Evolutionary conservation across 805 yeast species (phyloP).

Genomic region (Spathaspora boniae): DNA sequence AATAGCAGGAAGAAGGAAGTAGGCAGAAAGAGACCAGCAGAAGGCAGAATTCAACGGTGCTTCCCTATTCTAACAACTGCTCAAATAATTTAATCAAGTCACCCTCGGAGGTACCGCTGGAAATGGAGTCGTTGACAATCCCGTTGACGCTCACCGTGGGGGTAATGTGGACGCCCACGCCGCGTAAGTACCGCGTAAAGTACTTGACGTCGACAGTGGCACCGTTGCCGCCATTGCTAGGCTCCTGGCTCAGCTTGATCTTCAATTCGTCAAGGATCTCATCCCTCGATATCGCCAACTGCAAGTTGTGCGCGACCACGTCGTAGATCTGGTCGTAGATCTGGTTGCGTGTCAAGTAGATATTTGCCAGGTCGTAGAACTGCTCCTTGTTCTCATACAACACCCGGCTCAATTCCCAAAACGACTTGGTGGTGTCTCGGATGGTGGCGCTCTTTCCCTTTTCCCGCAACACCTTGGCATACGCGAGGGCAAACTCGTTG

Average conservation of each 20-base stretch:
- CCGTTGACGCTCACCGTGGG: constrained; percentile 79
- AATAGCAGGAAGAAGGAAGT: no score
- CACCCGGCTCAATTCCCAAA: constrained; percentile 49
- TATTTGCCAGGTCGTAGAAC: constrained; percentile 62
- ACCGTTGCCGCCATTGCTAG: constrained; percentile 54
- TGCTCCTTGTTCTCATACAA: constrained; percentile 53
- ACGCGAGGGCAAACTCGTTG: constrained; percentile 71
- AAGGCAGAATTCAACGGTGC: no score
- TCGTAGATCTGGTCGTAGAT: constrained; percentile 52
- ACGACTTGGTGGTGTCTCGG: constrained; percentile 22
- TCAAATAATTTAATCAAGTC: constrained; percentile 41
- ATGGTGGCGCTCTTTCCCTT: constrained; percentile 11
- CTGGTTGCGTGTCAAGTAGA: constrained; percentile 51
- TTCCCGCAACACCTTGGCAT: constrained; percentile 57
- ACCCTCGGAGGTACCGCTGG: constrained; percentile 51
- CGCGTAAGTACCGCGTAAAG: constrained; percentile 69
- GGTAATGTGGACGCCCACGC: constrained; percentile 78
- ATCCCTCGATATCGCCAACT: constrained; percentile 27
- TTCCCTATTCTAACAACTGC: constrained; percentile 1
- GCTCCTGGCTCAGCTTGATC: constrained; percentile 26
- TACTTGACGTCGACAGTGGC: constrained; percentile 65
- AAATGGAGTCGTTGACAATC: constrained; percentile 51
- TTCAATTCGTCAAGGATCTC: constrained; percentile 36
- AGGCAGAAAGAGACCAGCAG: no score
- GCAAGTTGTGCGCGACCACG: constrained; percentile 25